Percentiles rank a stretch among this genome's conserved stretches.
These are phyloP conservation scores for Xylariomycetidae sp. DNA, from an alignment of 2,329 filamentous ascomycete species.

Conservation along the genomic window DNA sequence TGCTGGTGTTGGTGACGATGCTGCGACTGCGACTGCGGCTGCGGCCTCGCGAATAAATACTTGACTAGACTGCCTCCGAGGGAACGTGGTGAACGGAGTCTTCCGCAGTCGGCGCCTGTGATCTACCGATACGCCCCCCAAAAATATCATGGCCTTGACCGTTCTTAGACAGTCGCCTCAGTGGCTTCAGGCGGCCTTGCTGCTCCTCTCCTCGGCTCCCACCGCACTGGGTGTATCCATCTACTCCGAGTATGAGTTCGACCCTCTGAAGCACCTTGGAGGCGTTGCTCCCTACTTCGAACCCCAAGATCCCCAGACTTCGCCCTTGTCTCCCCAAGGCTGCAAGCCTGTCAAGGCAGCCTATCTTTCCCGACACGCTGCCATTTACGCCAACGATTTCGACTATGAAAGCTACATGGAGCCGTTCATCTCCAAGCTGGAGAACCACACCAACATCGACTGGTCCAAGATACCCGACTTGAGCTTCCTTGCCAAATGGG, in stretches of 20 bases:
- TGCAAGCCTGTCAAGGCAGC: conserved; percentile 46
- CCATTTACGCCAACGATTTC: conserved; percentile 55
- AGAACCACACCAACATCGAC: conserved; percentile 48
- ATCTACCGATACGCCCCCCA: no score
- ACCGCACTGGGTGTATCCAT: conserved; percentile 19
- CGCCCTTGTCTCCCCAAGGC: conserved; percentile 39
- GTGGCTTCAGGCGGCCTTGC: conserved; percentile 7
- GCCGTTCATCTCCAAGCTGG: conserved; percentile 51
- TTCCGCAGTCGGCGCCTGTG: no score
- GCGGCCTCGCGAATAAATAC: no score
- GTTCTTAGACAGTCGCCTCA: neutral
- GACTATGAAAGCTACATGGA: conserved; percentile 53
- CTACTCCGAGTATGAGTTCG: conserved; percentile 44
- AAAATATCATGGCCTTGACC: conserved; percentile 5
- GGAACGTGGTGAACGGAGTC: no score
- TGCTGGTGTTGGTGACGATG: no score
- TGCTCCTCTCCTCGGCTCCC: conserved; percentile 2
- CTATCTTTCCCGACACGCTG: conserved; percentile 53
- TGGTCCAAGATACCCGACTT: conserved; percentile 51
- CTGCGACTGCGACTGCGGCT: no score
- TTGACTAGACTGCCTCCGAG: no score
- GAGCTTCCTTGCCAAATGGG: conserved; percentile 51
- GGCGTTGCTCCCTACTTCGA: conserved; percentile 55
- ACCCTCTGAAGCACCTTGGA: conserved; percentile 47
- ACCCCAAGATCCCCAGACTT: conserved; percentile 40